phyloP scores from a whole-genome alignment of 805 yeast genomes.

The Debaryomyces castellii region DNA sequence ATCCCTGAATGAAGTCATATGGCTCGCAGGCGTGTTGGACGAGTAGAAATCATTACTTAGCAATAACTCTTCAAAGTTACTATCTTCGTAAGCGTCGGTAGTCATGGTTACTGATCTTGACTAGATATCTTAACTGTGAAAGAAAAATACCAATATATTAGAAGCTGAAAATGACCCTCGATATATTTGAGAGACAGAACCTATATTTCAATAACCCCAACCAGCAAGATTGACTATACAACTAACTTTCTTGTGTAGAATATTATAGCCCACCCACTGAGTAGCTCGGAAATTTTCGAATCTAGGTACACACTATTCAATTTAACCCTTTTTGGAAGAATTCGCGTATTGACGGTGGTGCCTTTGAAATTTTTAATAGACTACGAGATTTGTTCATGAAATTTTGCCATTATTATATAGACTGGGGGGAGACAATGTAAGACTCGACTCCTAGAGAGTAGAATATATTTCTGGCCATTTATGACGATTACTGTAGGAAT shows the following conservation, averaged over 20 bases:
- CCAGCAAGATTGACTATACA: not conserved
- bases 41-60: constrained; percentile 35
- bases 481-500: too few relatives aligned
- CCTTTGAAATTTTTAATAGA: not conserved
- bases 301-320: not conserved
- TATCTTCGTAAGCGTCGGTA: constrained; percentile 2
- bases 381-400: not conserved
- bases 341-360: not conserved
- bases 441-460: too few relatives aligned
- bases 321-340: not conserved
- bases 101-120: not conserved
- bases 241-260: not conserved
- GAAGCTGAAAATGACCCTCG: not conserved
- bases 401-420: too few relatives aligned
- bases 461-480: too few relatives aligned
- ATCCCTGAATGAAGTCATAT: constrained; percentile 23
- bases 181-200: not conserved
- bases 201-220: not conserved
- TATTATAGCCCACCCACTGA: not conserved
- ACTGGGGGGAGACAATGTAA: too few relatives aligned
- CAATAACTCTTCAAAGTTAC: constrained; percentile 30
- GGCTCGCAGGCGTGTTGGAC: constrained; percentile 20
- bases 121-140: not conserved
- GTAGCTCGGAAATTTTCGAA: not conserved
- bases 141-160: not conserved